Conservation (phyloP, 352 stramenopile species). For the Phytophthora kernoviae region DNA sequence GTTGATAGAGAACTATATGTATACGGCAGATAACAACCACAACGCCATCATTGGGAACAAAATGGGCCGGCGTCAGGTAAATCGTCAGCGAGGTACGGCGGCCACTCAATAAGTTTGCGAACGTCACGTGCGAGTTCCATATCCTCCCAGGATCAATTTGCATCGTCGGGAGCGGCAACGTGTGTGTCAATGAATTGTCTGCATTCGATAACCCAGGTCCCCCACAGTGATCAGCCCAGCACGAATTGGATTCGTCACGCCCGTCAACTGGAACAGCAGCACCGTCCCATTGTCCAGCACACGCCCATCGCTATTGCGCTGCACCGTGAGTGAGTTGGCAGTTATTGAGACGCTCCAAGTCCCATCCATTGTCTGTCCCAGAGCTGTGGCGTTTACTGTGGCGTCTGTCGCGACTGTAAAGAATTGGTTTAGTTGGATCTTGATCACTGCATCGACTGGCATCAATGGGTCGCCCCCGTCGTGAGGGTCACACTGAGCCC, state of each 20-base stretch:
- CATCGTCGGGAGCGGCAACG: slow-evolving; percentile 24
- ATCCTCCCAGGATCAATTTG: slow-evolving; percentile 40
- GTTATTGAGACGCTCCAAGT: slow-evolving; percentile 28
- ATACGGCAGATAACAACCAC: slow-evolving; percentile 54
- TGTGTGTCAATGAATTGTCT: slow-evolving; percentile 5
- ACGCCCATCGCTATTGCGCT: slow-evolving; percentile 29
- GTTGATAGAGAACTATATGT: slow-evolving; percentile 41
- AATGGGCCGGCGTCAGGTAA: slow-evolving; percentile 34
- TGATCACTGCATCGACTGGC: slow-evolving; percentile 31
- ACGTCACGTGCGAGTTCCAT: slow-evolving; percentile 25
- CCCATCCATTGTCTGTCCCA: slow-evolving; percentile 28
- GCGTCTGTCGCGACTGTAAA: slow-evolving; percentile 31
- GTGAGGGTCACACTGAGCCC: slow-evolving; percentile 29
- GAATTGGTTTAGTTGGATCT: slow-evolving; percentile 29
- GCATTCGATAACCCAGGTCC: slow-evolving; percentile 27
- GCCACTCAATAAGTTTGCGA: slow-evolving; percentile 47
- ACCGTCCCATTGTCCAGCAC: slow-evolving; percentile 5
- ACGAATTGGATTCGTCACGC: slow-evolving; percentile 31
- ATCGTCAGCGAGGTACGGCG: slow-evolving; percentile 35
- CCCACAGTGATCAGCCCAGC: slow-evolving; percentile 31
- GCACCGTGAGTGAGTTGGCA: slow-evolving; percentile 24
- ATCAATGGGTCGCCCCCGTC: slow-evolving; percentile 26
- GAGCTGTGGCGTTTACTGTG: slow-evolving; percentile 13
- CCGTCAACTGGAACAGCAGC: slow-evolving; percentile 28
- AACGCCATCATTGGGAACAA: slow-evolving; percentile 42